These are phyloP conservation scores for Cladosporium sp. DNA, from an alignment of 2,329 filamentous ascomycete genomes.

Conservation along the genomic window DNA sequence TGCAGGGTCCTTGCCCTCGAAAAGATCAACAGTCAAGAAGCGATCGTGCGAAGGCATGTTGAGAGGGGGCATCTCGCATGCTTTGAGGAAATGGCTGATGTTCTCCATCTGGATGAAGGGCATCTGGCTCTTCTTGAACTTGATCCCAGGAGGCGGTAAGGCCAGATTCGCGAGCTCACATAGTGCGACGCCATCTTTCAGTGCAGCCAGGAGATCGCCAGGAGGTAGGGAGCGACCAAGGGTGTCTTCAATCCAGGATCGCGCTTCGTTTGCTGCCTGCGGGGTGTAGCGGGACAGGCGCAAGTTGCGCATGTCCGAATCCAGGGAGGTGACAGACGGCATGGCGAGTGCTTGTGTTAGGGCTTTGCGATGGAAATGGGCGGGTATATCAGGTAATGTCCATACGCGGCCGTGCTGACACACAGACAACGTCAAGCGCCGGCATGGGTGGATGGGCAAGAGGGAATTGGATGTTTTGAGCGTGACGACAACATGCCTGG, in stretches of 20 bases:
- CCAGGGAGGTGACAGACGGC: constrained; percentile 89
- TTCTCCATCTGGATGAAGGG: constrained; percentile 99
- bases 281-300: constrained; percentile 91
- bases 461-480: constrained; percentile 5
- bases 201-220: constrained; percentile 71
- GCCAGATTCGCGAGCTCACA: constrained; percentile 90
- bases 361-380: neutral
- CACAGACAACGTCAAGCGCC: neutral
- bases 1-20: constrained; percentile 89
- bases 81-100: constrained; percentile 88
- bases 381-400: neutral
- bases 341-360: constrained; percentile 44
- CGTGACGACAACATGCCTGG: neutral
- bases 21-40: constrained; percentile 95
- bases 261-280: constrained; percentile 77
- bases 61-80: constrained; percentile 77
- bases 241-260: constrained; percentile 75
- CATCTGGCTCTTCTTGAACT: constrained; percentile 88
- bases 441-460: neutral
- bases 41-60: constrained; percentile 89
- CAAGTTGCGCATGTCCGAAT: constrained; percentile 90
- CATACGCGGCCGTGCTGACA: neutral
- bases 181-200: constrained; percentile 86
- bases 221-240: constrained; percentile 66
- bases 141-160: constrained; percentile 68